These are phyloP conservation scores for Zygoascus meyerae DNA, from an alignment of 1,139 yeast species.

Conservation along the genomic window DNA sequence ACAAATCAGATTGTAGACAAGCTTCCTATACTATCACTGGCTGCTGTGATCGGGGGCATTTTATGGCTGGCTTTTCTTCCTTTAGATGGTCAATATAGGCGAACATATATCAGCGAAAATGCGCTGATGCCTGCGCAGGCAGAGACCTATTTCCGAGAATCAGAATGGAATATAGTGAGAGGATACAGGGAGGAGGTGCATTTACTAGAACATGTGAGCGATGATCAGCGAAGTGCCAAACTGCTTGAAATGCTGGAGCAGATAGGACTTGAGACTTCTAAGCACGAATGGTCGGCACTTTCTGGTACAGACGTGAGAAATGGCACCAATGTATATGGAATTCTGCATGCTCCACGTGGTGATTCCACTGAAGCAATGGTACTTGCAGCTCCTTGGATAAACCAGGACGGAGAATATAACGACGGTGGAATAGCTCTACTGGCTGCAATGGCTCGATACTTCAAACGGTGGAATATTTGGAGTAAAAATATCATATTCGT, in stretches of 20 bases:
- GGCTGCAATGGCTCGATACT: slow-evolving; percentile 69
- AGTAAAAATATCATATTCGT: slow-evolving; percentile 88
- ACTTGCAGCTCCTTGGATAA: slow-evolving; percentile 80
- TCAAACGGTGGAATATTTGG: slow-evolving; percentile 87
- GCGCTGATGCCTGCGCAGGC: slow-evolving; percentile 98
- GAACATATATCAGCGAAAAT: slow-evolving; percentile 87
- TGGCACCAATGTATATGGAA: slow-evolving; percentile 65
- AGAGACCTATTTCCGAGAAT: slow-evolving; percentile 82
- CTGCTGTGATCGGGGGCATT: slow-evolving; percentile 56
- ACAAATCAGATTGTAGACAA: slow-evolving; percentile 23
- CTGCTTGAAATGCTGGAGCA: slow-evolving; percentile 60
- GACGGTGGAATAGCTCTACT: slow-evolving; percentile 76
- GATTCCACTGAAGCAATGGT: slow-evolving; percentile 97
- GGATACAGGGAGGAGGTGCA: slow-evolving; percentile 69
- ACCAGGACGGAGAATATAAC: slow-evolving; percentile 52
- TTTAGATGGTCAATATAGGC: slow-evolving; percentile 70
- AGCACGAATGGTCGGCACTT: slow-evolving; percentile 36
- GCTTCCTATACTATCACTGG: slow-evolving; percentile 59
- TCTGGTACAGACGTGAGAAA: slow-evolving; percentile 34
- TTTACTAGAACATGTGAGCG: slow-evolving; percentile 31
- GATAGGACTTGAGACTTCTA: slow-evolving; percentile 66
- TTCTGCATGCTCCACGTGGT: slow-evolving; percentile 89
- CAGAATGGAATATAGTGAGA: slow-evolving; percentile 88
- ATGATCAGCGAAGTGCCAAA: slow-evolving; percentile 38
- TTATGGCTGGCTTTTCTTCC: slow-evolving; percentile 70